phyloP scores from a whole-genome alignment of 2,329 filamentous ascomycete species.

The Botrytis sinoallii region DNA sequence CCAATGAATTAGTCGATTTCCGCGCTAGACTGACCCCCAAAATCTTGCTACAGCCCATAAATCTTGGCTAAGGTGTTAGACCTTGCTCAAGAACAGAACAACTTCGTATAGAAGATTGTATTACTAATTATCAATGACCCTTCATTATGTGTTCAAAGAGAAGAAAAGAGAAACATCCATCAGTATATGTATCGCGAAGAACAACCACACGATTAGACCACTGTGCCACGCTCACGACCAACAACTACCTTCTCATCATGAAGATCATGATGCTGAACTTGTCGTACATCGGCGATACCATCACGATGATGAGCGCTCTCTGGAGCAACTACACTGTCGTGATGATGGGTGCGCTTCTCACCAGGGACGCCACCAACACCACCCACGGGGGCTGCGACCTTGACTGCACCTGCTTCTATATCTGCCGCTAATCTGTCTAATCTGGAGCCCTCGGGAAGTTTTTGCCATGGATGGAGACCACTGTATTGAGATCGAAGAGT shows the following conservation, averaged over 20 bases:
- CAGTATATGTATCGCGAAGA: neutral
- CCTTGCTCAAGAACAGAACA: neutral
- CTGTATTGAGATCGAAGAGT: constrained; percentile 25
- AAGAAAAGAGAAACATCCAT: neutral
- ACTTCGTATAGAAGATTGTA: neutral
- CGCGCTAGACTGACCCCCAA: neutral
- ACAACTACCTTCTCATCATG: constrained; percentile 8
- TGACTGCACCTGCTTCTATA: constrained; percentile 43
- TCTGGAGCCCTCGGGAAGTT: constrained; percentile 41
- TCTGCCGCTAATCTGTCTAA: constrained; percentile 48
- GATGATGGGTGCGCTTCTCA: constrained; percentile 3
- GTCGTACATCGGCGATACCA: neutral
- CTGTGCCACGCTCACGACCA: neutral
- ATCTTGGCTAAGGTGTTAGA: neutral
- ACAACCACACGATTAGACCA: neutral
- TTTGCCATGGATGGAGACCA: constrained; percentile 57
- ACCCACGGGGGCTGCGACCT: constrained; percentile 26
- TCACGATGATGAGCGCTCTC: neutral
- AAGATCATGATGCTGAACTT: neutral
- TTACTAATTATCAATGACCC: neutral
- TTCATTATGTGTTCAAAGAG: neutral
- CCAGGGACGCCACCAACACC: neutral
- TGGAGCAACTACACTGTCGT: neutral
- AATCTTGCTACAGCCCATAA: neutral
- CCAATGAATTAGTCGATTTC: neutral